phyloP scores from a whole-genome alignment of 176 grass and related monocot species.

The Coix lacrymajobi region DNA sequence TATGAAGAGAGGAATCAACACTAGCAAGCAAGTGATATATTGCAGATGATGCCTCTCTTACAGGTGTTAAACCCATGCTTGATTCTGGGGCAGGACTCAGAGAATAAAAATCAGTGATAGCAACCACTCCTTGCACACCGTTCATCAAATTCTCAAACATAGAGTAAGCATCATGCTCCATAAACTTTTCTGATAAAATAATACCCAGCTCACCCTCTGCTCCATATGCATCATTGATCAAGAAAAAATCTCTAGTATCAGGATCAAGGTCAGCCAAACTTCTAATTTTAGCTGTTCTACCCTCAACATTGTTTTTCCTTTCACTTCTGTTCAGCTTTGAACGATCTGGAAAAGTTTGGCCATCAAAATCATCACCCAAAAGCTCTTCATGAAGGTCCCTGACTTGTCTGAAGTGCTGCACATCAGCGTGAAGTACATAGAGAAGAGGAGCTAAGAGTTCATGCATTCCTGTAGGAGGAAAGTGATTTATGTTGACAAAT shows the following conservation, averaged over 20 bases:
- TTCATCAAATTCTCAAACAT: constrained; percentile 96
- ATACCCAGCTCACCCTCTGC: no score
- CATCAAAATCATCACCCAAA: constrained; percentile 72
- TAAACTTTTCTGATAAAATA: constrained; percentile 92
- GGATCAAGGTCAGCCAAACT: constrained; percentile 63
- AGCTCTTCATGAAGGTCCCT: constrained; percentile 56
- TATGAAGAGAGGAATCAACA: constrained; percentile 82
- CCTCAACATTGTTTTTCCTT: constrained; percentile 21
- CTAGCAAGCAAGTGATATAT: constrained; percentile 72
- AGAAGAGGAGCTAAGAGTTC: constrained; percentile 94
- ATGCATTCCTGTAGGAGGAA: constrained; percentile 81
- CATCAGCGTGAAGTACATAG: constrained; percentile 86
- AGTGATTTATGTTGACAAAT: constrained; percentile 25
- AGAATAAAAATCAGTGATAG: constrained; percentile 85
- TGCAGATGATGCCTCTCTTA: constrained; percentile 74
- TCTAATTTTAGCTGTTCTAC: constrained; percentile 37
- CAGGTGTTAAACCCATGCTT: constrained; percentile 62
- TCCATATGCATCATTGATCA: constrained; percentile 88
- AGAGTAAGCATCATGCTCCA: constrained; percentile 87
- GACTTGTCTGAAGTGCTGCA: constrained; percentile 66
- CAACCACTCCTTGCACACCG: constrained; percentile 58
- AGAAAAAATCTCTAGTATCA: constrained; percentile 63
- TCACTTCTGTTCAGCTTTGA: constrained; percentile 44
- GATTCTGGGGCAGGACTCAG: constrained; percentile 50
- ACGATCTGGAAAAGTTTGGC: constrained; percentile 45